These are phyloP conservation scores for Nigrospora sphaerica DNA, from an alignment of 2,329 filamentous ascomycete genomes.

Conservation along the genomic window DNA sequence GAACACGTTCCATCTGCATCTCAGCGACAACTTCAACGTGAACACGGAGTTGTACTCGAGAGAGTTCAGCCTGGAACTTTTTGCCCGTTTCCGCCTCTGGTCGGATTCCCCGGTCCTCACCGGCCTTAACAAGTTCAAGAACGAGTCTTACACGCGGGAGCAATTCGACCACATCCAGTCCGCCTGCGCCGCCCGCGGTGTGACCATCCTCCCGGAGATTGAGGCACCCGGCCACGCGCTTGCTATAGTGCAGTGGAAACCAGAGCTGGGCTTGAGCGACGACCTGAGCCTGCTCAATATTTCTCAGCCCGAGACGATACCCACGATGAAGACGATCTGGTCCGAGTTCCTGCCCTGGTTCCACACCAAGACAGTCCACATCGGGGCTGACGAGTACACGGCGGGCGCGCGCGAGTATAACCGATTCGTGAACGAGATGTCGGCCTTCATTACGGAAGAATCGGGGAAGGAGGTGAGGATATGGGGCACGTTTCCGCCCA, in stretches of 20 bases:
- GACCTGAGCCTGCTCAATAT: conserved; percentile 48
- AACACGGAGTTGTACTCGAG: conserved; percentile 39
- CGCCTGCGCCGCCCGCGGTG: conserved; percentile 44
- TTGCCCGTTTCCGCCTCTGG: conserved; percentile 47
- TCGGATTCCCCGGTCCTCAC: conserved; percentile 38
- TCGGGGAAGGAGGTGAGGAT: conserved; percentile 41
- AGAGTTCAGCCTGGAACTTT: conserved; percentile 39
- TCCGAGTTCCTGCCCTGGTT: conserved; percentile 48
- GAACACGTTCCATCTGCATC: conserved; percentile 50
- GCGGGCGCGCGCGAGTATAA: conserved; percentile 41
- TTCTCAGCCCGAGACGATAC: conserved; percentile 45
- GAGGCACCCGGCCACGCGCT: conserved; percentile 52
- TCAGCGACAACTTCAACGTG: conserved; percentile 48
- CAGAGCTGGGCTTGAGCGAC: conserved; percentile 38
- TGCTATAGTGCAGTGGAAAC: conserved; percentile 51
- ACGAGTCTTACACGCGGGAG: conserved; percentile 45
- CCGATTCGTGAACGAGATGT: conserved; percentile 44
- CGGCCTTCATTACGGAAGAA: conserved; percentile 30
- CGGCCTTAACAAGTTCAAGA: conserved; percentile 41
- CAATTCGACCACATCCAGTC: conserved; percentile 46
- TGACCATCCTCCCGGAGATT: conserved; percentile 53
- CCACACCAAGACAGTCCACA: conserved; percentile 44
- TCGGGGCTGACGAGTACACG: conserved; percentile 50
- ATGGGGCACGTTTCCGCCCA: conserved; percentile 48
- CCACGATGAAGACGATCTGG: conserved; percentile 46